Conservation (phyloP, 129 eudicot species). For the Helichrysum umbraculigerum region DNA sequence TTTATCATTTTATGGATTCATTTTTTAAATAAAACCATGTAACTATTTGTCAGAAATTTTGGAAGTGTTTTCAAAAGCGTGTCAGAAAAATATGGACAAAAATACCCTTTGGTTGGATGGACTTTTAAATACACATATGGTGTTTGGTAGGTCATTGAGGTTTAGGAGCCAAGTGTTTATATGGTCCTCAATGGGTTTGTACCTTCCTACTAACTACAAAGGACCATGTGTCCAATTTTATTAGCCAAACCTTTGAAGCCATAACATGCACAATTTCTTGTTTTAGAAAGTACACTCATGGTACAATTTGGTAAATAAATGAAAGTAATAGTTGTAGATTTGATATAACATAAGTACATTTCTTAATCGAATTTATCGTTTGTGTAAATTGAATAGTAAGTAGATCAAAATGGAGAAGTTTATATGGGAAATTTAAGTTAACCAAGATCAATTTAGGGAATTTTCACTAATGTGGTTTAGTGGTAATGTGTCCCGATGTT, state of each 20-base stretch:
- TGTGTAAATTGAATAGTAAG: neutral
- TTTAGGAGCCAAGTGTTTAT: conserved; percentile 33
- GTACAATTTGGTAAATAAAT: conserved; percentile 8
- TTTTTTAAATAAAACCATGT: no score
- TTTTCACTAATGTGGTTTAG: no score
- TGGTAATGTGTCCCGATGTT: no score
- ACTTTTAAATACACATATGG: conserved; percentile 23
- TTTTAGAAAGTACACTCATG: conserved; percentile 5
- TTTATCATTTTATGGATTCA: no score
- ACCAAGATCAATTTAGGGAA: no score
- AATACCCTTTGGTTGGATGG: conserved; percentile 34
- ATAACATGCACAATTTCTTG: conserved; percentile 29
- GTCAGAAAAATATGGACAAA: conserved; percentile 29
- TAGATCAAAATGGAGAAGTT: neutral
- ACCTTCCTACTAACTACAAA: conserved; percentile 34
- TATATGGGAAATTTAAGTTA: no score
- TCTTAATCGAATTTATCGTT: neutral
- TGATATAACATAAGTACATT: neutral
- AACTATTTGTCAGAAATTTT: neutral
- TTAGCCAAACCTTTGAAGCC: conserved; percentile 26
- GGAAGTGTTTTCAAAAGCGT: conserved; percentile 22
- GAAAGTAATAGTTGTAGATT: neutral
- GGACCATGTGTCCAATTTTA: conserved; percentile 16
- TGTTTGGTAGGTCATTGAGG: conserved; percentile 34
- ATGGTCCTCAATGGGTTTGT: conserved; percentile 37